Conservation (phyloP, 202 grass and related monocot species). For the Dendrocalamus latiflorus region DNA sequence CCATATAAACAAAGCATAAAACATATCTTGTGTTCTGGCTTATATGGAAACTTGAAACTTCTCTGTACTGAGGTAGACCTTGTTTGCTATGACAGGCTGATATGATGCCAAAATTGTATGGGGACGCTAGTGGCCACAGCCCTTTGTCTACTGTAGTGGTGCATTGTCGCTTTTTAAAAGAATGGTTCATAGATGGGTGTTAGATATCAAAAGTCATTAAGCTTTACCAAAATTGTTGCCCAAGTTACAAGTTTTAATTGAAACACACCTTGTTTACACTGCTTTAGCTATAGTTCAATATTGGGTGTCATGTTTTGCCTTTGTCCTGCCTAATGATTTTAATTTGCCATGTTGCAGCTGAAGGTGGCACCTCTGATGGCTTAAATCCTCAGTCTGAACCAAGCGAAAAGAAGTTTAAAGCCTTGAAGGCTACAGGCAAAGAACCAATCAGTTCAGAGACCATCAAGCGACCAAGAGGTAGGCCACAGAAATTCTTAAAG, state of each 20-base stretch:
- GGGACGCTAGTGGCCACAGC: background rate
- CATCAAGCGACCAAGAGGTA: slow-evolving; percentile 10
- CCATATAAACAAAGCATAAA: no score
- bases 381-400: background rate
- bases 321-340: background rate
- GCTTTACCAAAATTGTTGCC: background rate
- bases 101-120: background rate
- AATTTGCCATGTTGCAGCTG: slow-evolving; percentile 16
- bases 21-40: background rate
- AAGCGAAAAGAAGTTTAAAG: background rate
- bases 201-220: background rate
- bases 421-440: background rate
- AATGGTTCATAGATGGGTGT: no score
- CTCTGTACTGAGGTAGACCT: no score
- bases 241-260: background rate
- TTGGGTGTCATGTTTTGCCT: background rate
- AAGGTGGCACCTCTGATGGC: slow-evolving; percentile 11
- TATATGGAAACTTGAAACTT: no score
- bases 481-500: slow-evolving; percentile 32
- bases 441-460: background rate
- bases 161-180: background rate
- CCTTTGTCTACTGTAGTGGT: background rate
- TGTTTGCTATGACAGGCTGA: background rate
- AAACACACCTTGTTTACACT: background rate
- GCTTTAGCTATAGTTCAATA: background rate